Evolutionary conservation across 148 eudicot genomes (phyloP).

Genomic region (Chenopodium formosanum): DNA sequence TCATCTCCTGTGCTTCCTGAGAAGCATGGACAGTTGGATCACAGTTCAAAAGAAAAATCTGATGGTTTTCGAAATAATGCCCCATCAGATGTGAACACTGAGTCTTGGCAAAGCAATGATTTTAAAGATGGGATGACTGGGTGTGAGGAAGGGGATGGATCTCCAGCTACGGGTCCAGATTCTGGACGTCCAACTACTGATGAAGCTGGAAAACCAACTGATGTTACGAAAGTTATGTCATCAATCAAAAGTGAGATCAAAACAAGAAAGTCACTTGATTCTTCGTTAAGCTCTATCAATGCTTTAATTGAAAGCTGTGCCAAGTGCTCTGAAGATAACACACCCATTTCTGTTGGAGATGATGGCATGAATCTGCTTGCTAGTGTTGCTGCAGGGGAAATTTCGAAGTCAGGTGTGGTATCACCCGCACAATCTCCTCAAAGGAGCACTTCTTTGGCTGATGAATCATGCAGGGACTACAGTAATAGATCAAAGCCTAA

Average conservation of each 20-base stretch:
- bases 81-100: too few species aligned
- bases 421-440: slow-evolving; percentile 54
- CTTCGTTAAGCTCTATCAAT: slow-evolving; percentile 75
- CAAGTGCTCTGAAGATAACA: slow-evolving; percentile 62
- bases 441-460: slow-evolving; percentile 35
- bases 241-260: slow-evolving; percentile 32
- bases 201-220: slow-evolving; percentile 28
- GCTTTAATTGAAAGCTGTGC: slow-evolving; percentile 91
- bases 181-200: slow-evolving; percentile 28
- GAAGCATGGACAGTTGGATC: slow-evolving; percentile 47
- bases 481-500: too few species aligned
- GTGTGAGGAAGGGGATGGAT: slow-evolving; percentile 38
- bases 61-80: too few species aligned
- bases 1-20: slow-evolving; percentile 54
- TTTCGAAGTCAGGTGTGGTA: slow-evolving; percentile 41
- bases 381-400: slow-evolving; percentile 93
- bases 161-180: slow-evolving; percentile 16
- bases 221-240: slow-evolving; percentile 29
- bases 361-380: slow-evolving; percentile 96
- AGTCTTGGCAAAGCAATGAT: slow-evolving; percentile 23
- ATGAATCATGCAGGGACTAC: not conserved
- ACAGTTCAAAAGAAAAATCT: too few species aligned
- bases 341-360: slow-evolving; percentile 54
- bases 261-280: slow-evolving; percentile 44
- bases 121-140: slow-evolving; percentile 30